A percentile compares a stretch with the other conserved stretches of the same genome.
Conservation (phyloP, 2,329 filamentous ascomycete species). For the Xylaria sp. region DNA sequence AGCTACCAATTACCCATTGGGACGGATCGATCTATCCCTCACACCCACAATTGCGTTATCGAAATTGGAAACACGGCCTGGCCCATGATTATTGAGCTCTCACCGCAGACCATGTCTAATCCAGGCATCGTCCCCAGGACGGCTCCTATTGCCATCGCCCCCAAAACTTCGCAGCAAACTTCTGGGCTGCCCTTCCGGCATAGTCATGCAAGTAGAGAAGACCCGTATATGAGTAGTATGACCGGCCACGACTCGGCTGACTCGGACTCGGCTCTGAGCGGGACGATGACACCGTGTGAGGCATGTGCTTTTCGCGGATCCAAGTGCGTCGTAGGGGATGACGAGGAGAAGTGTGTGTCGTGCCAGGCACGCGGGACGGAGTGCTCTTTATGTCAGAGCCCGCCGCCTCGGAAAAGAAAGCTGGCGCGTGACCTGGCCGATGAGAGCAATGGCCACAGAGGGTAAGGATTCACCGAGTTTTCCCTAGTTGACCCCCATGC, state of each 20-base stretch:
- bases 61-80: conserved; percentile 27
- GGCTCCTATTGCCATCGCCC: conserved; percentile 73
- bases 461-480: conserved; percentile 64
- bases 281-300: conserved; percentile 70
- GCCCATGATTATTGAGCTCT: conserved; percentile 44
- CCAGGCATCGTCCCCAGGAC: conserved; percentile 67
- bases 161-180: conserved; percentile 64
- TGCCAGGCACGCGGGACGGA: conserved; percentile 83
- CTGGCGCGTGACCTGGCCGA: conserved; percentile 71
- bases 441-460: conserved; percentile 73
- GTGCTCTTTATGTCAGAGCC: conserved; percentile 82
- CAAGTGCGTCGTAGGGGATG: conserved; percentile 79
- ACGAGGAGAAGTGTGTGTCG: conserved; percentile 78
- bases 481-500: conserved; percentile 46
- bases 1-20: conserved; percentile 18
- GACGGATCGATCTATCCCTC: conserved; percentile 30
- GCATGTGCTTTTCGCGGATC: conserved; percentile 78
- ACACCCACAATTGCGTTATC: conserved; percentile 38
- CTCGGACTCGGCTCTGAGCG: conserved; percentile 56
- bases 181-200: conserved; percentile 56
- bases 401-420: conserved; percentile 83
- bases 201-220: conserved; percentile 57
- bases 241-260: conserved; percentile 65
- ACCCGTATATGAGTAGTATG: conserved; percentile 62
- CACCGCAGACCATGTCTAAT: conserved; percentile 61